Conservation (phyloP, 352 stramenopile species). For the Bremia lactucae region DNA sequence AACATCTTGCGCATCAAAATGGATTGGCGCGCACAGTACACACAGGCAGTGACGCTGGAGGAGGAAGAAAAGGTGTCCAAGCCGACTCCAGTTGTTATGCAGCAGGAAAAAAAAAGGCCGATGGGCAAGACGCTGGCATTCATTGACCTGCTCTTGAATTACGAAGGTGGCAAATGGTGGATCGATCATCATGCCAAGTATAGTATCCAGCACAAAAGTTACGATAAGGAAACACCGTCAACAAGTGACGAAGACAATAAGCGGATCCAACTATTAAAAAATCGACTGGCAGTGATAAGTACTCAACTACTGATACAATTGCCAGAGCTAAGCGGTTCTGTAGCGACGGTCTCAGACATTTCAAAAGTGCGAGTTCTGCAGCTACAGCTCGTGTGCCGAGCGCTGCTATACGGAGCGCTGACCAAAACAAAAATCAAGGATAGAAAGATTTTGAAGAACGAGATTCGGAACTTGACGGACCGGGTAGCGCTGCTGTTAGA, state of each 20-base stretch:
- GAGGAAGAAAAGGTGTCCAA: conserved; percentile 1
- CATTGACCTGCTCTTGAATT: conserved; percentile 13
- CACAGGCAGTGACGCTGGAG: conserved; percentile 11
- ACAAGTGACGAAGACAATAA: conserved; percentile 7
- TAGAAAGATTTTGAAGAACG: conserved; percentile 37
- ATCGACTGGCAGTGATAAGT: conserved; percentile 13
- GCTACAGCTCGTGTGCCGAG: conserved; percentile 49
- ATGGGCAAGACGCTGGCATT: conserved; percentile 13
- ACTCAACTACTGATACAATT: conserved; percentile 16
- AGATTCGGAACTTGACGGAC: conserved; percentile 60
- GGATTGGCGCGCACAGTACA: conserved; percentile 18
- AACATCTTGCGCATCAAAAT: too few relatives aligned
- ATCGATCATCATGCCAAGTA: conserved; percentile 1
- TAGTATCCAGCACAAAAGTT: conserved; percentile 2
- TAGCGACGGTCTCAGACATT: conserved; percentile 18
- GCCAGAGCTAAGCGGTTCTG: conserved; percentile 18
- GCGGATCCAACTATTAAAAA: conserved; percentile 10
- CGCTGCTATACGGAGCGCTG: conserved; percentile 27
- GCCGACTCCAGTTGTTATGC: background rate
- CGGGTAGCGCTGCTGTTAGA: conserved; percentile 65
- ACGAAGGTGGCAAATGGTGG: conserved; percentile 27
- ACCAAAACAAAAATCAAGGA: conserved; percentile 20
- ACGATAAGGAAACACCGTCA: background rate
- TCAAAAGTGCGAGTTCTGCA: conserved; percentile 48
- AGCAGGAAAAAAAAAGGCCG: conserved; percentile 4